Percentiles rank a stretch among this genome's conserved stretches.
phyloP scores from a whole-genome alignment of 768 basidiomycete genomes.

The Calocera viscosa region DNA sequence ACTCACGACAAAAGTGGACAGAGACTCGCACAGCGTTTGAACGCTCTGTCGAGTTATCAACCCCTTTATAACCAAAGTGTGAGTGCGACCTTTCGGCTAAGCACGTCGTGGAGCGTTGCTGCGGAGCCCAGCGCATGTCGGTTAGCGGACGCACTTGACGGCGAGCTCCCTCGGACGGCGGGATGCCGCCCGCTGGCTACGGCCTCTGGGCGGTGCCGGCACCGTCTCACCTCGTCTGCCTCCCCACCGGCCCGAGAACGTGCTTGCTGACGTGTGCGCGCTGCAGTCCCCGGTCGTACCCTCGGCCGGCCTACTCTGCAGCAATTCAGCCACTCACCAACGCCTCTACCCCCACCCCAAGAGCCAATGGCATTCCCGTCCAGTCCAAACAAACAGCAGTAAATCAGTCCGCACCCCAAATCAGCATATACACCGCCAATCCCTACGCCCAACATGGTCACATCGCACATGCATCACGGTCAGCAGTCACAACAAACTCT shows the following conservation, averaged over 20 bases:
- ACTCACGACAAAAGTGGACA: neutral
- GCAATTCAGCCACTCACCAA: slow-evolving; percentile 1
- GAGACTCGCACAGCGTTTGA: neutral
- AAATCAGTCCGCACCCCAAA: neutral
- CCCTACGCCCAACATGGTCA: neutral
- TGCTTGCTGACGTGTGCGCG: neutral
- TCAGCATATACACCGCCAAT: neutral
- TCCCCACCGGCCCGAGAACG: neutral
- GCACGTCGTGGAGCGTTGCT: neutral
- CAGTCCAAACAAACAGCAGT: neutral
- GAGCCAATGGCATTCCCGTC: slow-evolving; percentile 3
- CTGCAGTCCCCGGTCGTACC: neutral
- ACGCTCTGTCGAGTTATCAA: neutral
- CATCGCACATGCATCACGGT: neutral
- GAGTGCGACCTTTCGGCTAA: neutral
- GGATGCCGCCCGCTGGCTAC: neutral
- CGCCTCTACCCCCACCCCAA: neutral
- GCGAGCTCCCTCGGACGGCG: neutral
- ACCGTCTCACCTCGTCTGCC: neutral
- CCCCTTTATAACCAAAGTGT: neutral
- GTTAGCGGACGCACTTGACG: neutral
- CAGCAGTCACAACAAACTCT: neutral
- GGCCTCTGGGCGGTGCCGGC: neutral
- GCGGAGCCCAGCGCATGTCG: neutral
- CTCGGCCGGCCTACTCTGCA: neutral